phyloP scores from a whole-genome alignment of 352 stramenopile genomes.

The Pythium rishiriense region DNA sequence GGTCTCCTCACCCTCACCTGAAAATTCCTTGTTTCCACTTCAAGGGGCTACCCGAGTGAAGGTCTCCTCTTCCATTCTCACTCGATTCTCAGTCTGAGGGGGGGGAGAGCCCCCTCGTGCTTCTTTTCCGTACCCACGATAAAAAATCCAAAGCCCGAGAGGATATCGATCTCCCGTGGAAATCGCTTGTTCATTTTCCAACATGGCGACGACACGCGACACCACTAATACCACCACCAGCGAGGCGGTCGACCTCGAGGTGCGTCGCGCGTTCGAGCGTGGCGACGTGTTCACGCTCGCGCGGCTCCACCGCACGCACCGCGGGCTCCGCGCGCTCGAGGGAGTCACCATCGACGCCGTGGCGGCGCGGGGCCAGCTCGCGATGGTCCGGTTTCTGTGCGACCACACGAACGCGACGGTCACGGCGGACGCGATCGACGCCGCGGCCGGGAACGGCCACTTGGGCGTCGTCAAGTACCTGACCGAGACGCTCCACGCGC shows the following conservation, averaged over 20 bases:
- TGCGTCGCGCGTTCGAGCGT: not conserved
- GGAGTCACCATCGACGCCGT: not conserved
- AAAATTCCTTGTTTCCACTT: too few relatives aligned
- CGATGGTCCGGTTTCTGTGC: not conserved
- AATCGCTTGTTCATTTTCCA: not conserved
- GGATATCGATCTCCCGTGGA: too few relatives aligned
- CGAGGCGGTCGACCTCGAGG: not conserved
- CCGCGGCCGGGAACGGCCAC: not conserved
- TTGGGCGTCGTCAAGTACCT: slow-evolving; percentile 3
- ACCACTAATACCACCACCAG: not conserved
- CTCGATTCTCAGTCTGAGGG: not conserved
- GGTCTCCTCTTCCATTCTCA: not conserved
- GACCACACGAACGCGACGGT: not conserved
- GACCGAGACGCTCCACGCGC: not conserved
- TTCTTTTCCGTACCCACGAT: not conserved
- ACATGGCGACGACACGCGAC: not conserved
- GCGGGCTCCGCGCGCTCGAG: not conserved
- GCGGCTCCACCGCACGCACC: not conserved
- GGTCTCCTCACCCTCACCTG: not conserved
- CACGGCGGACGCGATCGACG: not conserved
- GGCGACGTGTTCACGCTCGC: slow-evolving; percentile 7
- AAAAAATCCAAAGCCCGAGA: too few relatives aligned
- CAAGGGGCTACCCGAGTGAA: not conserved
- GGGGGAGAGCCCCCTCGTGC: too few relatives aligned
- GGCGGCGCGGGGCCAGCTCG: not conserved